These are phyloP conservation scores for Alternaria angustiovoidea DNA, from an alignment of 2,329 filamentous ascomycete genomes.

Conservation along the genomic window DNA sequence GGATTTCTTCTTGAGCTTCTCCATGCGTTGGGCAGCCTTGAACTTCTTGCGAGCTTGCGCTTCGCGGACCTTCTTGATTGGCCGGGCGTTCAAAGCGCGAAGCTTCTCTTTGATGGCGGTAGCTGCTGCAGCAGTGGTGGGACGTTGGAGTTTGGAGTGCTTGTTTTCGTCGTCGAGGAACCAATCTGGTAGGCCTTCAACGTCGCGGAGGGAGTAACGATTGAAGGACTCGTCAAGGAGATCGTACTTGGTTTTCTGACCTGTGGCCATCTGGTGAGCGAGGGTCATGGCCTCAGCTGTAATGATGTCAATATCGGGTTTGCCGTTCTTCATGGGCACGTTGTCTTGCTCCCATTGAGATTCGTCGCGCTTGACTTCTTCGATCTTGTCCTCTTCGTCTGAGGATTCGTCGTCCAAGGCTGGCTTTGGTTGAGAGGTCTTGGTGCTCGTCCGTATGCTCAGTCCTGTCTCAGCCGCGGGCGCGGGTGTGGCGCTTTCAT, in stretches of 20 bases:
- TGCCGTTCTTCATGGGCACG: constrained; percentile 69
- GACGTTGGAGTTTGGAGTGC: constrained; percentile 84
- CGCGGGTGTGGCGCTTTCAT: constrained; percentile 14
- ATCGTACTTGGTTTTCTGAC: constrained; percentile 79
- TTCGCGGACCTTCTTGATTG: constrained; percentile 99
- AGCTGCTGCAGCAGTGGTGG: constrained; percentile 90
- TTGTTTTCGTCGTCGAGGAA: constrained; percentile 90
- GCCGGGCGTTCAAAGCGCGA: constrained; percentile 89
- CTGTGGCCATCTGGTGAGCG: constrained; percentile 88
- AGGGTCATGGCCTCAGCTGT: constrained; percentile 99
- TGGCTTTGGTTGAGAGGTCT: constrained; percentile 21
- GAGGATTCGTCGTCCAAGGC: constrained; percentile 46
- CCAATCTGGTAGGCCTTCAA: constrained; percentile 94
- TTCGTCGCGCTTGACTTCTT: constrained; percentile 67
- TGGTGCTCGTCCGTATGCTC: constrained; percentile 30
- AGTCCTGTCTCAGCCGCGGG: constrained; percentile 22
- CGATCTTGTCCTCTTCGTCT: constrained; percentile 62
- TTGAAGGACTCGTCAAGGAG: constrained; percentile 93
- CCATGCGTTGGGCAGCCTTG: constrained; percentile 86
- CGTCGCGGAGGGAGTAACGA: constrained; percentile 88
- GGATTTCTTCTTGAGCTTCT: constrained; percentile 98
- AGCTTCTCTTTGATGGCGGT: constrained; percentile 93
- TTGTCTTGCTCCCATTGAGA: constrained; percentile 73
- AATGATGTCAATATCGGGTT: constrained; percentile 91
- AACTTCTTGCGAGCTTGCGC: constrained; percentile 97